Conservation (phyloP, 805 yeast species). For the Wickerhamomyces xylosicus region DNA sequence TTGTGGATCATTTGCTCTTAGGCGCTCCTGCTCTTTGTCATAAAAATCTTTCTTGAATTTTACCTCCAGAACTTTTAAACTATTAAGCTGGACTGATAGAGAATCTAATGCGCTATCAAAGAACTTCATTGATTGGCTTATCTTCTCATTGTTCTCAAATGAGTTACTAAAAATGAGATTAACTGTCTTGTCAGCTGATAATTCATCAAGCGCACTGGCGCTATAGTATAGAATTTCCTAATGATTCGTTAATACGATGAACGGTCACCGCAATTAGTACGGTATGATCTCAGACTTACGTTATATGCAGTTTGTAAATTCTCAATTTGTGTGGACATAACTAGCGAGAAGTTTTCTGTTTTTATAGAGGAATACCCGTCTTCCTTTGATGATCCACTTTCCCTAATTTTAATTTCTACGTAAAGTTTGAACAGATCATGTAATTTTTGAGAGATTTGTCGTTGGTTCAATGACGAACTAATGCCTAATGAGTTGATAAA, state of each 20-base stretch:
- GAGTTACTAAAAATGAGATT: slow-evolving; percentile 16
- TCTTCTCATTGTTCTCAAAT: slow-evolving; percentile 2
- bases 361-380: no score
- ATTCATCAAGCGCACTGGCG: slow-evolving; percentile 15
- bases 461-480: no score
- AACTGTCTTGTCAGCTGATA: slow-evolving; percentile 12
- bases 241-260: neutral
- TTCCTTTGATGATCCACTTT: no score
- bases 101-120: slow-evolving; percentile 15
- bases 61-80: slow-evolving; percentile 11
- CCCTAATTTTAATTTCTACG: no score
- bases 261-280: neutral
- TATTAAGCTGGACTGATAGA: slow-evolving; percentile 15
- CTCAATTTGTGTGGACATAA: slow-evolving; percentile 10
- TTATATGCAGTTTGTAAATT: slow-evolving; percentile 7
- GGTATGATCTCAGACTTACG: slow-evolving; percentile 2
- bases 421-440: no score
- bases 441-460: no score
- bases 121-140: slow-evolving; percentile 9
- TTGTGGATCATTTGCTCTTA: slow-evolving; percentile 3
- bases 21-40: slow-evolving; percentile 8
- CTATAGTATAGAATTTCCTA: slow-evolving; percentile 17
- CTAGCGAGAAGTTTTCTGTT: no score
- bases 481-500: no score
- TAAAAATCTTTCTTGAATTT: slow-evolving; percentile 10